Evolutionary conservation across 805 yeast species (phyloP).

Genomic region (Ascoidea asiatica): DNA sequence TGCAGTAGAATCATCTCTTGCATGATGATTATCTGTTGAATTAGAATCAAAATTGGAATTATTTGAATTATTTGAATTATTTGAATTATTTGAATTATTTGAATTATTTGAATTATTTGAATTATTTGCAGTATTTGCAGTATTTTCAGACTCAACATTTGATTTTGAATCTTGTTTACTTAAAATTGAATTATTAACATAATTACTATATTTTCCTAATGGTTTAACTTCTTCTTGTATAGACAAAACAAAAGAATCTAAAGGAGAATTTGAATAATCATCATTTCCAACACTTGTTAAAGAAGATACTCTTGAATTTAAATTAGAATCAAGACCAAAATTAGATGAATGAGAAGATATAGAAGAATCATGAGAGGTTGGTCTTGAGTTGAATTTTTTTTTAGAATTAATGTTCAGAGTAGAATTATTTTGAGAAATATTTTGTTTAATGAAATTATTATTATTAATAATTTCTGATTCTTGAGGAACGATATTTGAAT

Average conservation of each 20-base stretch:
- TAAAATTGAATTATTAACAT: constrained; percentile 1
- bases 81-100: not conserved
- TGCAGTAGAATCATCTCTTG: not conserved
- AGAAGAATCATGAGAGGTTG: constrained; percentile 9
- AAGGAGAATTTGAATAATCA: too few species aligned
- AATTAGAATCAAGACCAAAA: constrained; percentile 5
- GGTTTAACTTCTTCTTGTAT: constrained; percentile 3
- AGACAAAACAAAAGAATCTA: too few species aligned
- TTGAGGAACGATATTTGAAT: too few species aligned
- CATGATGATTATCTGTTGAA: not conserved
- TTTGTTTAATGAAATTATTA: too few species aligned
- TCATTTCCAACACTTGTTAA: constrained; percentile 8
- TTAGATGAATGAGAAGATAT: constrained; percentile 2
- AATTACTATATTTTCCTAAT: constrained; percentile 4
- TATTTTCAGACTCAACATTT: not conserved
- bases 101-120: too few species aligned
- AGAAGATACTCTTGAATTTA: constrained; percentile 7
- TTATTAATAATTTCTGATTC: too few species aligned
- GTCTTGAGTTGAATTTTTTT: constrained; percentile 1
- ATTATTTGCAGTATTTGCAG: too few species aligned
- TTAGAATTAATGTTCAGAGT: not conserved
- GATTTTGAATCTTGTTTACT: not conserved
- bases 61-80: not conserved
- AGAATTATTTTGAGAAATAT: too few species aligned
- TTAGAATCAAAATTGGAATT: not conserved